A percentile compares a stretch with the other conserved stretches of the same genome.
phyloP scores from a whole-genome alignment of 495 filamentous ascomycete genomes.

The Aspergillus diversus region DNA sequence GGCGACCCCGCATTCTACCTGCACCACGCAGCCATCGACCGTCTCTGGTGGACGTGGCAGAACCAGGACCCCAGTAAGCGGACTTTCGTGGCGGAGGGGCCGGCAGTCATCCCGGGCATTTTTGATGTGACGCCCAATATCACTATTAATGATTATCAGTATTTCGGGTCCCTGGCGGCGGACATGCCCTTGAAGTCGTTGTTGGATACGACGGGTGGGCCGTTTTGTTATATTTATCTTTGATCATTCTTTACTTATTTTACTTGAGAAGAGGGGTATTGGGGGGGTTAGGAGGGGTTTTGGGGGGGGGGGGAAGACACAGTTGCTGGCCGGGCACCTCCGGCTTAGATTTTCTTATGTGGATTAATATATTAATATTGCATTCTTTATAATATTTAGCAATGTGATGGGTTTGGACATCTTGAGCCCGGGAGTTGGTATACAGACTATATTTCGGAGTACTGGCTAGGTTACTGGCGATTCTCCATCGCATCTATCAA shows the following conservation, averaged over 20 bases:
- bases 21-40: conserved; percentile 60
- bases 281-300: no score
- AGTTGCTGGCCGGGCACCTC: no score
- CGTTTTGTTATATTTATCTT: conserved; percentile 52
- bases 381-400: no score
- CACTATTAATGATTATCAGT: conserved; percentile 20
- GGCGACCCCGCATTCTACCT: conserved; percentile 61
- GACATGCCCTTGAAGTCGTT: conserved; percentile 29
- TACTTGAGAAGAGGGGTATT: no score
- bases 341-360: no score
- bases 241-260: not conserved
- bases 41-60: conserved; percentile 64
- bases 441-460: no score
- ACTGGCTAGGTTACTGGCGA: no score
- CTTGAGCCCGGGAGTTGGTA: no score
- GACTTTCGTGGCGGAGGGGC: conserved; percentile 22
- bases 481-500: no score
- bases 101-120: conserved; percentile 16
- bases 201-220: conserved; percentile 45
- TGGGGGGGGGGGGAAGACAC: no score
- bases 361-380: no score
- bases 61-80: conserved; percentile 24
- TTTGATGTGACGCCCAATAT: conserved; percentile 10
- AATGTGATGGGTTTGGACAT: no score
- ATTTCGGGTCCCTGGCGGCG: conserved; percentile 19